These are phyloP conservation scores for Pseudogymnoascus sp. DNA, from an alignment of 2,329 filamentous ascomycete species.

Conservation along the genomic window DNA sequence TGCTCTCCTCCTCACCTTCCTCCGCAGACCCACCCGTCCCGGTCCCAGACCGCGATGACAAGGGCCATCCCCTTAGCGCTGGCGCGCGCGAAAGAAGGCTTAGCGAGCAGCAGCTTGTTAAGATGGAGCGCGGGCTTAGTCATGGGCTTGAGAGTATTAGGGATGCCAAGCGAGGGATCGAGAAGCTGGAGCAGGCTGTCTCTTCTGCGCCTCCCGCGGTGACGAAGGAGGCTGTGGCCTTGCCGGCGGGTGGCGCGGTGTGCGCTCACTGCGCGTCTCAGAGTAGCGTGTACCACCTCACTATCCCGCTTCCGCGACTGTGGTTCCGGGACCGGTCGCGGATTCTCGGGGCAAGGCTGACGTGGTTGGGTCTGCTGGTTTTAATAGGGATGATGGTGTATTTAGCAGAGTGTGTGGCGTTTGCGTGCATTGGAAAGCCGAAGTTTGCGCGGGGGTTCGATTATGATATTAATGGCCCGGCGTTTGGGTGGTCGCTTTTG, in stretches of 20 bases:
- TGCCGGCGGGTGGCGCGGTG: conserved; percentile 10
- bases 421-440: background rate
- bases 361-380: conserved; percentile 21
- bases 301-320: conserved; percentile 19
- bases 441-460: background rate
- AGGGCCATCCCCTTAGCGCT: conserved; percentile 15
- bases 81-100: conserved; percentile 24
- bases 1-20: background rate
- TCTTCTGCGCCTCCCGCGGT: conserved; percentile 29
- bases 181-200: conserved; percentile 46
- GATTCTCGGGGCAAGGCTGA: conserved; percentile 18
- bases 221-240: conserved; percentile 14
- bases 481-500: background rate
- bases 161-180: conserved; percentile 48
- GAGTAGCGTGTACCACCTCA: conserved; percentile 15
- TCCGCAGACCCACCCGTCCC: conserved; percentile 10
- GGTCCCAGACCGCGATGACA: conserved; percentile 18
- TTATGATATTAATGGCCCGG: background rate
- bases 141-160: conserved; percentile 44
- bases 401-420: background rate
- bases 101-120: conserved; percentile 37
- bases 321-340: conserved; percentile 7
- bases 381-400: background rate
- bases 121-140: conserved; percentile 45
- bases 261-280: conserved; percentile 7